These are phyloP conservation scores for Pseudocercospora macadamiae DNA, from an alignment of 2,329 filamentous ascomycete species.

Conservation along the genomic window DNA sequence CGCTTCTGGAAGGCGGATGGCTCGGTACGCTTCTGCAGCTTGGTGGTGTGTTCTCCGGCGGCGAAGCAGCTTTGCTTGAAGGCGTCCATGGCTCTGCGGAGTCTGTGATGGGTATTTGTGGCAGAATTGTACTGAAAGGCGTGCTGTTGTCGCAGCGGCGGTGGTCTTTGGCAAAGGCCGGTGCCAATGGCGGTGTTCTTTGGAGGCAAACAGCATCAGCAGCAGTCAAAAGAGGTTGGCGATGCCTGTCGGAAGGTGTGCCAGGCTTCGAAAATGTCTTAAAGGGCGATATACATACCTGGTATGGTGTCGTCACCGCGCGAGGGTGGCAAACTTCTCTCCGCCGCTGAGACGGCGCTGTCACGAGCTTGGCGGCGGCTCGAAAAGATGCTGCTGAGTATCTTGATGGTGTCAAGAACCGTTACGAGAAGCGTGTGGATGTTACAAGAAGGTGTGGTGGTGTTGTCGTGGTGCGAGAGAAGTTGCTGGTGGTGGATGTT, in stretches of 20 bases:
- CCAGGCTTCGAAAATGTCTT: background rate
- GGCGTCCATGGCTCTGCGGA: too few relatives aligned
- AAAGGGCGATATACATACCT: background rate
- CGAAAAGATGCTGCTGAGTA: background rate
- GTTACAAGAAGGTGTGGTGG: background rate
- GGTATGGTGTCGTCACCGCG: background rate
- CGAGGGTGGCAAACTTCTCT: background rate
- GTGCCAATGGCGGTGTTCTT: background rate
- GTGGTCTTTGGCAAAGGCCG: background rate
- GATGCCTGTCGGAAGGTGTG: background rate
- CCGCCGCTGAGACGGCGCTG: background rate
- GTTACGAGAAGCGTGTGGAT: background rate
- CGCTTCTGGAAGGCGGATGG: background rate
- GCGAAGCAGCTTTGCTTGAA: background rate
- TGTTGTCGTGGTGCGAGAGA: background rate
- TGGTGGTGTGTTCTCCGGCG: background rate
- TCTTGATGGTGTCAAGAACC: background rate
- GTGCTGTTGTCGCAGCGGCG: background rate
- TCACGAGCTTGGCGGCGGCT: background rate
- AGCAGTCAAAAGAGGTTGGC: background rate
- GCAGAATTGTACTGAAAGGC: background rate
- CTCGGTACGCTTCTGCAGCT: background rate
- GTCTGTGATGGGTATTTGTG: too few relatives aligned
- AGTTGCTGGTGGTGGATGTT: slow-evolving; percentile 2
- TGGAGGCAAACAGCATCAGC: background rate